These are phyloP conservation scores for Rhizophora apiculata DNA, from an alignment of 345 rosid species.

Conservation along the genomic window DNA sequence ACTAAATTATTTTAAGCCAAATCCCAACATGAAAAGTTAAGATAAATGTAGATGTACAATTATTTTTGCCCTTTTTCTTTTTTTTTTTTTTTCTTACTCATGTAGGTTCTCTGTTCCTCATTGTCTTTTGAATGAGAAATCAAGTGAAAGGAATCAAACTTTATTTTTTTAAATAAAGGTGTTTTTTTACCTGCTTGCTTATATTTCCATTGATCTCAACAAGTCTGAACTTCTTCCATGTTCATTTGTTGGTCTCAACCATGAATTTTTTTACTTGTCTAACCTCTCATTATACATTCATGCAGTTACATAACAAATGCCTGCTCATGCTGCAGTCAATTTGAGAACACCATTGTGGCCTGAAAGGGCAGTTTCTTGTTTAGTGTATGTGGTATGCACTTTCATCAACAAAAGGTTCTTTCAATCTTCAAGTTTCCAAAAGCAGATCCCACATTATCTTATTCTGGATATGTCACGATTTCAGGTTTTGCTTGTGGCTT, in stretches of 20 bases:
- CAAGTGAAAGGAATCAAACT: too few species aligned
- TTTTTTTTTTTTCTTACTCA: too few species aligned
- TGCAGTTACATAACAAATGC: constrained; percentile 48
- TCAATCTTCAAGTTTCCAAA: not conserved
- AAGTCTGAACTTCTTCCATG: not conserved
- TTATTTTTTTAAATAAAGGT: too few species aligned
- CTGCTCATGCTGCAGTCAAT: constrained; percentile 59
- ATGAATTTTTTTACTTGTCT: not conserved
- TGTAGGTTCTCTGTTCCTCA: too few species aligned
- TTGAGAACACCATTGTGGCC: constrained; percentile 45
- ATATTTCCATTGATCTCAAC: too few species aligned
- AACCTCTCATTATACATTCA: not conserved
- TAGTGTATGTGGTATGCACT: constrained; percentile 46
- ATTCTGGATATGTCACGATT: constrained; percentile 1
- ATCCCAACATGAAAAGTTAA: too few species aligned
- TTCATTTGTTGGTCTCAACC: not conserved
- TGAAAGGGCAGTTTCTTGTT: constrained; percentile 57
- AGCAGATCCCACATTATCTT: not conserved
- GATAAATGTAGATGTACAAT: too few species aligned
- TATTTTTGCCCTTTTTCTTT: too few species aligned
- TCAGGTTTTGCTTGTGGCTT: constrained; percentile 53
- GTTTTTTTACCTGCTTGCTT: too few species aligned
- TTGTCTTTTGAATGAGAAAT: too few species aligned
- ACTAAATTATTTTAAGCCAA: too few species aligned
- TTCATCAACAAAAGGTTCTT: not conserved